Evolutionary conservation across 192 early-diverging fungal species (phyloP), one percentile per base, ranked within the genome.

Genomic region (Geranomyces variabilis): DNA sequence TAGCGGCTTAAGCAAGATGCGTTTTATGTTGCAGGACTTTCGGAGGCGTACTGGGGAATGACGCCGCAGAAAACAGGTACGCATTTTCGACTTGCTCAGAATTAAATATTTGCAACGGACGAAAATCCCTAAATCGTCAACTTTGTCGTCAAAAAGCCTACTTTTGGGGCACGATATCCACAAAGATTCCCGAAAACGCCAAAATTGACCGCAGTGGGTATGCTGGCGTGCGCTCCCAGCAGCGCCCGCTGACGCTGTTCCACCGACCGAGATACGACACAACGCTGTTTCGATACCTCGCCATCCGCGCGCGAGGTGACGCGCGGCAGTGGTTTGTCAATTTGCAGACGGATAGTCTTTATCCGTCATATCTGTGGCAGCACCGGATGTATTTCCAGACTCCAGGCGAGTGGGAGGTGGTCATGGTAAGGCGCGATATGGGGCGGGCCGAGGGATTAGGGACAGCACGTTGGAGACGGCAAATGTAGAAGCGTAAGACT

Each of bases 291-390:
- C 85, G 95, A 44, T 98, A 95, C 74, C 79, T 98, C 43, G 87
- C 89, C 0, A 57, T 96, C 57, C 78, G 92, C 24, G 91, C 93
- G 10, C 86, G 85, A 68, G 94, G 93, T 0, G 94, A 98, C 66
- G 70, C 81, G 22, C 82, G 91, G 58, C 91, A 93, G 77, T 98
- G 94, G 80, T 90, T 95, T 86, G 93, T 98, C 63, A 98, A 98
- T 74, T 75, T 98, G 17, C 90, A 94, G 69, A 93, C 94, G 13
- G 92, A 94, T 66, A 87, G 87, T 26, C 77, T 95, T 19, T 87
- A 92, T 49, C 90, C 87, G 41, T 90, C 93, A 0, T 91, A 94
- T 79, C 84, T 96, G 26, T 96, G 93, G 83, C 96, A 98, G 77
- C 96, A 98, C 79, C 85, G 95, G 55, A 66, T 98, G 64, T 92